Evolutionary conservation across 345 rosid species (phyloP).

Genomic region (Euphorbia peplus): DNA sequence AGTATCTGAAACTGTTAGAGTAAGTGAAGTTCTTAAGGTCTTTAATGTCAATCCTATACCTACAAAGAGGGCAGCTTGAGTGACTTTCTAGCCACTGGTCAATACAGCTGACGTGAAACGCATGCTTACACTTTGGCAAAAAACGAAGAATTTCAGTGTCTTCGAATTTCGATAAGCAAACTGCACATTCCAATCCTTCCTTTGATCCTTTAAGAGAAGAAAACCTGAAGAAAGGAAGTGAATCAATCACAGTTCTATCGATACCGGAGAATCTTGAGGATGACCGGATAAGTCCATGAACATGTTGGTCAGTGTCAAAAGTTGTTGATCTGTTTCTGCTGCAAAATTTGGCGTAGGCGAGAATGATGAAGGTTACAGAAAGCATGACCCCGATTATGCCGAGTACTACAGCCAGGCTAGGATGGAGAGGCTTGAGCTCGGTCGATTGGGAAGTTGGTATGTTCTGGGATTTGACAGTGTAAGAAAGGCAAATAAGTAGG

Average conservation of each 20-base stretch:
- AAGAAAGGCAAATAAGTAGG: background rate
- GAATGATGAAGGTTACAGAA: conserved; percentile 24
- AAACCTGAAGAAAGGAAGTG: conserved; percentile 44
- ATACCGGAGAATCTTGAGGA: conserved; percentile 40
- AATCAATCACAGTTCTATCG: conserved; percentile 32
- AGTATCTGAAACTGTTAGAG: conserved; percentile 32
- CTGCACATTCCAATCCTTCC: conserved; percentile 46
- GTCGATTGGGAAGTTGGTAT: background rate
- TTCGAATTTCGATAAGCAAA: conserved; percentile 42
- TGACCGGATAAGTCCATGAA: background rate
- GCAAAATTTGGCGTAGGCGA: conserved; percentile 40
- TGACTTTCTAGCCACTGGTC: conserved; percentile 47
- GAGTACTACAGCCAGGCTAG: conserved; percentile 19
- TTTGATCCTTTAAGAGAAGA: conserved; percentile 39
- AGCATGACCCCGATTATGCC: conserved; percentile 30
- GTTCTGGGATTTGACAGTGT: conserved; percentile 25
- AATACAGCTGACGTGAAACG: conserved; percentile 44
- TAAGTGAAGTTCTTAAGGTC: conserved; percentile 25
- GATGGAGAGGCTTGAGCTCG: conserved; percentile 20
- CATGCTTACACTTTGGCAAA: conserved; percentile 46
- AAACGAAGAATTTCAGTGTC: conserved; percentile 43
- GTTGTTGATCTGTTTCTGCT: background rate
- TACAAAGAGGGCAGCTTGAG: conserved; percentile 51
- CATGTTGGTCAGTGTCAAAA: conserved; percentile 3
- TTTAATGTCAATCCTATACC: conserved; percentile 30